Conservation (phyloP, 2,329 filamentous ascomycete species). For the Thelonectria discophora region DNA sequence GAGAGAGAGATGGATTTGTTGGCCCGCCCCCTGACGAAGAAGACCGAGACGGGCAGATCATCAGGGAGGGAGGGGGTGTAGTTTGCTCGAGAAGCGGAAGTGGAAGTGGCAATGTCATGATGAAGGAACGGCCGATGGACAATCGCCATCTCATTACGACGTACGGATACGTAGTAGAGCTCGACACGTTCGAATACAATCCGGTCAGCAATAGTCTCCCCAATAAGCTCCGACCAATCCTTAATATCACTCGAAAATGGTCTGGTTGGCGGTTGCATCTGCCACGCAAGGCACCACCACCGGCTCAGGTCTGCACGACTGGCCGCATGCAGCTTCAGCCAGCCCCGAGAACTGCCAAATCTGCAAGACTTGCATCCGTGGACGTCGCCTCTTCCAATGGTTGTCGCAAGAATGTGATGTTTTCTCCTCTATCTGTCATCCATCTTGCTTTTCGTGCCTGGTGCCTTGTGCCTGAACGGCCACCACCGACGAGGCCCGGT, state of each 20-base stretch:
- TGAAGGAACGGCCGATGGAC: neutral
- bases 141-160: neutral
- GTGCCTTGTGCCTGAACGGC: conserved; percentile 4
- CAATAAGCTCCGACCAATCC: neutral
- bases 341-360: conserved; percentile 2
- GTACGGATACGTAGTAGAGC: too few relatives aligned
- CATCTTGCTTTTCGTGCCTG: neutral
- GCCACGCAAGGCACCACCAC: conserved; percentile 19
- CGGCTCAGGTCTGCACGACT: conserved; percentile 2
- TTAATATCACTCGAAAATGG: conserved; percentile 18
- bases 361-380: conserved; percentile 12
- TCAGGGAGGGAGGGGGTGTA: conserved; percentile 2
- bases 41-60: neutral
- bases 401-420: neutral
- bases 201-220: neutral
- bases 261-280: conserved; percentile 23
- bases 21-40: neutral
- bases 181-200: too few relatives aligned
- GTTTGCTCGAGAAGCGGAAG: too few relatives aligned
- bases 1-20: neutral
- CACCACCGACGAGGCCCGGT: neutral
- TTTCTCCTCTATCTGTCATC: neutral
- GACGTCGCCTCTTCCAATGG: conserved; percentile 14
- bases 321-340: conserved; percentile 11
- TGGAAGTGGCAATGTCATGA: neutral